Evolutionary conservation across 345 rosid genomes (phyloP), one percentile per base, ranked within the genome.

Genomic region (Excoecaria agallocha): DNA sequence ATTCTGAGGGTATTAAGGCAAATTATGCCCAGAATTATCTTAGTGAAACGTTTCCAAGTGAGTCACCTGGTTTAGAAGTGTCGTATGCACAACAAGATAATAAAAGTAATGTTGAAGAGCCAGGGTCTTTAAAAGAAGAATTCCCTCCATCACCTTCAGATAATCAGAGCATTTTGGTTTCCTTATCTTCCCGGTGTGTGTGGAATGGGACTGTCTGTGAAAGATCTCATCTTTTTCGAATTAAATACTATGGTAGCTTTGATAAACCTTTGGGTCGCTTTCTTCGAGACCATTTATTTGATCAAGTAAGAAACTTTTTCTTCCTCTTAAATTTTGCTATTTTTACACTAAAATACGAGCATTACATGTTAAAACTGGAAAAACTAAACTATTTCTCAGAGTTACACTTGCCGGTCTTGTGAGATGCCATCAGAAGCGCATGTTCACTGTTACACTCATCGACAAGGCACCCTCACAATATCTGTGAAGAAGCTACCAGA

Each of bases 141-240:
- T 93, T 96, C 87, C 96, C 93, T 76, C 96, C 94, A 8, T 88
- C 99, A 70, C 98, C 95, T 73, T 90, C 96, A 64, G 99, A 96
- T 76, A 91, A 91, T 81, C 98, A 91, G 72, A 93, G 98, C 89
- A 96, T 96, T 85, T 84, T 96, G 87, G 99, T 93, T 78, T 96
- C 94, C 67, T 87, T 93, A 77, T 93, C 99, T 46, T 91, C 99
- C 54, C 86, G 99, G 68, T 93, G 97, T 35, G 97, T 96, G 79
- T 91, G 97, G 99, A 96, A 96, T 76, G 98, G 98, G 77, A 91
- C 96, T 72, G 89, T 93, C 68, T 96, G 99, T 75, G 96, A 93
- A 79, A 93, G 92, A 83, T 88, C 99, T 57, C 98, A 96, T 79
- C 98, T 93, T 64, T 87, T 90, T 74, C 91, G 99, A 69, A 93